A percentile compares a stretch with the other conserved stretches of the same genome.
phyloP scores from a whole-genome alignment of 768 basidiomycete species.

The Podaxis mareebaensis region DNA sequence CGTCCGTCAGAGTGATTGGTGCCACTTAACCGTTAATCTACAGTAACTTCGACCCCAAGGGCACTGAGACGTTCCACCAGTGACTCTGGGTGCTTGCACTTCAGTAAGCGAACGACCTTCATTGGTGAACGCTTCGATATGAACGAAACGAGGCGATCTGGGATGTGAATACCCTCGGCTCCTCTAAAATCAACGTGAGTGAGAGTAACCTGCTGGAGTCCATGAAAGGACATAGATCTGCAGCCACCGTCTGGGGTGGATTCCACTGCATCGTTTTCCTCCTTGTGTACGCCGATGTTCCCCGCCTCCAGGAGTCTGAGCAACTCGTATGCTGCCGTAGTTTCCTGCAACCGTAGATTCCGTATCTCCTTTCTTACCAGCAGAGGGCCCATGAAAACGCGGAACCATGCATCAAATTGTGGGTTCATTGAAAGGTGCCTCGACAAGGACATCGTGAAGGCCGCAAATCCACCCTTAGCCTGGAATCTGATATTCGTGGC shows the following conservation, averaged over 20 bases:
- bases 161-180: background rate
- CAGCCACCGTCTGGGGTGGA: background rate
- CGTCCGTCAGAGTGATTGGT: background rate
- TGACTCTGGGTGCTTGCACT: background rate
- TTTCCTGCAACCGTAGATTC: conserved; percentile 2
- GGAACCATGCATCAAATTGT: background rate
- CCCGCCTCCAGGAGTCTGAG: background rate
- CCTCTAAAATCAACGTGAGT: background rate
- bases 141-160: background rate
- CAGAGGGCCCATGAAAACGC: background rate
- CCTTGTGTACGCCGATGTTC: background rate
- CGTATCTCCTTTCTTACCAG: background rate
- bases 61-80: background rate
- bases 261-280: background rate
- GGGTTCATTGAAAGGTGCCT: background rate
- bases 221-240: background rate
- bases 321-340: background rate
- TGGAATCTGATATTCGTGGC: background rate
- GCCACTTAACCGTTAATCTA: background rate
- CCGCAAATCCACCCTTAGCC: background rate
- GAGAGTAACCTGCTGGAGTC: background rate
- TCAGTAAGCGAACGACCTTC: background rate
- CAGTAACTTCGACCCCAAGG: background rate
- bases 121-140: background rate
- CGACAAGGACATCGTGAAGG: conserved; percentile 5